Evolutionary conservation across 768 basidiomycete species (phyloP).

Genomic region (Mycena vitilis): DNA sequence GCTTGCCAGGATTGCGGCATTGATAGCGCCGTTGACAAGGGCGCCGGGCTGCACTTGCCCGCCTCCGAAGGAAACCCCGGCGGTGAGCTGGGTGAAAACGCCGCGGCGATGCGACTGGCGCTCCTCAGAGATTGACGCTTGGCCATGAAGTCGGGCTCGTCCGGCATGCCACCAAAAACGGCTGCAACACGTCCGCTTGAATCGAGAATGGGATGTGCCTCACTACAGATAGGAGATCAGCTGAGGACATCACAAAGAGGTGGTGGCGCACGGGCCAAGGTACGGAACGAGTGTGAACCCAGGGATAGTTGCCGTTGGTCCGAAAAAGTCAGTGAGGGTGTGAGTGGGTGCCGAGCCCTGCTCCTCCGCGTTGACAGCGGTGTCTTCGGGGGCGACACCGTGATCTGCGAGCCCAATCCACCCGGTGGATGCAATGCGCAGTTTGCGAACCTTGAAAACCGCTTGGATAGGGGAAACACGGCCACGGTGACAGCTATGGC

Average conservation of each 20-base stretch:
- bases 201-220: background rate
- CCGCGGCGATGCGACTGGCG: background rate
- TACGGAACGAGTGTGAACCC: background rate
- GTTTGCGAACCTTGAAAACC: too few species aligned
- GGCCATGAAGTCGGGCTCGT: background rate
- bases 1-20: background rate
- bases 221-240: background rate
- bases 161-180: background rate
- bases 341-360: too few species aligned
- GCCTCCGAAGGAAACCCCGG: slow-evolving; percentile 7
- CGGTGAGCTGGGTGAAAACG: background rate
- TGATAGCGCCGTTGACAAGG: slow-evolving; percentile 3
- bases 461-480: too few species aligned
- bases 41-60: background rate
- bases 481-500: too few species aligned
- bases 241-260: too few species aligned
- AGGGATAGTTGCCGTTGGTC: background rate
- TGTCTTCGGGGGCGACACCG: too few species aligned
- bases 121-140: background rate
- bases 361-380: too few species aligned
- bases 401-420: too few species aligned
- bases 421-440: too few species aligned
- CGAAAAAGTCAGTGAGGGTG: background rate
- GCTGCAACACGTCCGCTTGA: background rate
- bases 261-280: background rate